phyloP scores from a whole-genome alignment of 257 asterid species.

The Solanum pennellii region DNA sequence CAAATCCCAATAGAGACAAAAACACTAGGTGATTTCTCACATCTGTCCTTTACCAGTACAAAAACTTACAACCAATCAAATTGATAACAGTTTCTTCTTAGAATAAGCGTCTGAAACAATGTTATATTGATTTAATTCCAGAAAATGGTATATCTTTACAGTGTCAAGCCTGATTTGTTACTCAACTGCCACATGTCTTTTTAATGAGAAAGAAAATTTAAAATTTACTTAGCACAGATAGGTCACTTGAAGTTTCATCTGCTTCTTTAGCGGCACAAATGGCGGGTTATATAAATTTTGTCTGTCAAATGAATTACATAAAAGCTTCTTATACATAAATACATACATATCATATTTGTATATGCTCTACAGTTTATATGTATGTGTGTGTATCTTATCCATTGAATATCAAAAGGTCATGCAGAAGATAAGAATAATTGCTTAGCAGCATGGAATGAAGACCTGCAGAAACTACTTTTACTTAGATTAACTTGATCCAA shows the following conservation, averaged over 20 bases:
- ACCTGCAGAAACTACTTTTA: neutral
- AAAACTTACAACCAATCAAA: neutral
- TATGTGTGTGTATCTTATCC: neutral
- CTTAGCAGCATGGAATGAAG: neutral
- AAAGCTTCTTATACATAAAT: neutral
- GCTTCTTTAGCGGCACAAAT: neutral
- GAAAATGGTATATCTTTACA: neutral
- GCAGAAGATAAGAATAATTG: neutral
- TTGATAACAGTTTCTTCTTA: neutral
- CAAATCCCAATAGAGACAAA: neutral
- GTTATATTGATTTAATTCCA: neutral
- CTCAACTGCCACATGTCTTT: neutral
- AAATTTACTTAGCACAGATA: neutral
- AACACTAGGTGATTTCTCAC: neutral
- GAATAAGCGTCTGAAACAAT: neutral
- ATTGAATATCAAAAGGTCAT: neutral
- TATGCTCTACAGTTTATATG: neutral
- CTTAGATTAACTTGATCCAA: neutral
- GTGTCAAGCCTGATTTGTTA: neutral
- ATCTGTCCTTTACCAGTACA: neutral
- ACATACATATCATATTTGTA: neutral
- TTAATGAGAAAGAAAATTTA: neutral
- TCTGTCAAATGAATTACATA: neutral
- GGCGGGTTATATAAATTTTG: neutral
- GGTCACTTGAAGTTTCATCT: neutral